Conservation (phyloP, 192 early-diverging fungal species). For the Podila minutissima region DNA sequence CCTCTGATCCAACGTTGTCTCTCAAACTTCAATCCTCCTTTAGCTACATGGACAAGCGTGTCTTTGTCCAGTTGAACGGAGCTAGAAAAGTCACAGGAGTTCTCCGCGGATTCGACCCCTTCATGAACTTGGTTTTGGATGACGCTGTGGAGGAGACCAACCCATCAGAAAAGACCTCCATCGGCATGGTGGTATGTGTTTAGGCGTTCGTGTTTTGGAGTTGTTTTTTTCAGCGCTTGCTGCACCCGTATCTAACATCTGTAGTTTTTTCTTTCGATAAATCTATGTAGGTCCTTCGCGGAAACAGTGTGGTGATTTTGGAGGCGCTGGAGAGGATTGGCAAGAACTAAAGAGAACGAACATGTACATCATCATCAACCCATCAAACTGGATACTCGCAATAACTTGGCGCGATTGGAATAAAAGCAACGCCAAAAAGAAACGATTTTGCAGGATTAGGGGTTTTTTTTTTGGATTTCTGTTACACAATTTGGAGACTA, state of each 20-base stretch:
- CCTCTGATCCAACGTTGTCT: neutral
- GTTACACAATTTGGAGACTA: no score
- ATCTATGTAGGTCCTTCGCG: conserved; percentile 69
- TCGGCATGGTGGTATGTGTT: conserved; percentile 87
- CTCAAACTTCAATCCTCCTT: no score
- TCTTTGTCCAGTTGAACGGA: conserved; percentile 93
- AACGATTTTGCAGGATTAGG: no score
- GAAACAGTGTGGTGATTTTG: conserved; percentile 78
- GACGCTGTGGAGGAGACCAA: conserved; percentile 87
- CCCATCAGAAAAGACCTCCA: conserved; percentile 70
- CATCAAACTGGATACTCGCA: no score
- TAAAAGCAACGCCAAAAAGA: no score
- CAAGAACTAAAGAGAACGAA: neutral
- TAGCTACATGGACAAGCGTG: conserved; percentile 93
- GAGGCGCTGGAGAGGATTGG: conserved; percentile 75
- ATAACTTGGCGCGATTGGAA: no score
- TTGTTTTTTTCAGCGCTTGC: neutral
- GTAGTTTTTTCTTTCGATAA: conserved; percentile 3
- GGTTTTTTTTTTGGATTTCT: no score
- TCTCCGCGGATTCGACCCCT: conserved; percentile 98
- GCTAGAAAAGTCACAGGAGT: conserved; percentile 92
- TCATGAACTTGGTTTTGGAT: conserved; percentile 99
- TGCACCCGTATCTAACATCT: neutral
- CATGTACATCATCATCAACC: no score
- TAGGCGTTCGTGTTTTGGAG: neutral